Conservation (phyloP, 192 early-diverging fungal genomes). For the Backusella australiensis region DNA sequence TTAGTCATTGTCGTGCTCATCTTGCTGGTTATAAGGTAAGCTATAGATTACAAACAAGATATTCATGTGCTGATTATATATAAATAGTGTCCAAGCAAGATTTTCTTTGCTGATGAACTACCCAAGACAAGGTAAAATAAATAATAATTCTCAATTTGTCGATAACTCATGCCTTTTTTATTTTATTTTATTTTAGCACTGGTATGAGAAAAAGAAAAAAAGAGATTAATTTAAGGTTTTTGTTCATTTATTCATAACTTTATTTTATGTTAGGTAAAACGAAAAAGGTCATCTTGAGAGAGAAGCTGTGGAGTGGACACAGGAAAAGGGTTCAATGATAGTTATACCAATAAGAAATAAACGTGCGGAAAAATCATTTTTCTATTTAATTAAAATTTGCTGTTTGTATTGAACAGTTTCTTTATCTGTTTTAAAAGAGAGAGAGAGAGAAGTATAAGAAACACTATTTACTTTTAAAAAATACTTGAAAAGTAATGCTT, state of each 20-base stretch:
- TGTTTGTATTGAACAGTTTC: neutral
- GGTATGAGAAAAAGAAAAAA: constrained; percentile 3
- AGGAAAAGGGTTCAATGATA: neutral
- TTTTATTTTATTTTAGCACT: neutral
- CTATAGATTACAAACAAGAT: neutral
- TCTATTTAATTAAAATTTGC: neutral
- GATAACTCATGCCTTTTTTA: neutral
- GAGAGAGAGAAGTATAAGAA: neutral
- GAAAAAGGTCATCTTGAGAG: constrained; percentile 18
- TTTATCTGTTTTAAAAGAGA: neutral
- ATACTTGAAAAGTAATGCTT: neutral
- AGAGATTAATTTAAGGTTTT: neutral
- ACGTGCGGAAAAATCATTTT: too few relatives aligned
- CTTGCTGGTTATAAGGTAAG: constrained; percentile 56
- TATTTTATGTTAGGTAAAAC: constrained; percentile 8
- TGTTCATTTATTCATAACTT: neutral
- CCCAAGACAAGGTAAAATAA: constrained; percentile 16
- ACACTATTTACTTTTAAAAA: neutral
- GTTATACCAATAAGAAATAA: neutral
- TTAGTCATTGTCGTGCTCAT: constrained; percentile 35
- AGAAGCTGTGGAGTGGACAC: constrained; percentile 14
- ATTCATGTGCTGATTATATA: too few relatives aligned
- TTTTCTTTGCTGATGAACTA: constrained; percentile 5
- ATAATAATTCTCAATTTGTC: neutral
- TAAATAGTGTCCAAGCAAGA: constrained; percentile 21